Evolutionary conservation across 176 grass and related monocot species (phyloP).

Genomic region (Avena sativa): DNA sequence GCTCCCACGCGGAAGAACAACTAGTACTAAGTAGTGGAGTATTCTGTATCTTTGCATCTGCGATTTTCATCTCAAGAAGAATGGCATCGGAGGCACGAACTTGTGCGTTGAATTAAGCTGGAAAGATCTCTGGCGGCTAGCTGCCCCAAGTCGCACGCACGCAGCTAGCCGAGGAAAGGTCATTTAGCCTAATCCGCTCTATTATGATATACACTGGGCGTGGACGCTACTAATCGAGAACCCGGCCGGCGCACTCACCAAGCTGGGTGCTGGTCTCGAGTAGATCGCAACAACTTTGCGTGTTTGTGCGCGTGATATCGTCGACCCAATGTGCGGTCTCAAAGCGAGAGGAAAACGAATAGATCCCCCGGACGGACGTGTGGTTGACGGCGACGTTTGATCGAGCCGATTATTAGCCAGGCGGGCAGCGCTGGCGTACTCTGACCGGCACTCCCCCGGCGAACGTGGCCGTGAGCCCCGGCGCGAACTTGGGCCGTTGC

Average conservation of each 20-base stretch:
- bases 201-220: not conserved
- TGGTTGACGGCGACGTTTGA: constrained; percentile 21
- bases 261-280: constrained; percentile 27
- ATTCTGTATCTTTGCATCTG: constrained; percentile 31
- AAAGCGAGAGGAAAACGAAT: constrained; percentile 31
- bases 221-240: constrained; percentile 15
- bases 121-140: constrained; percentile 21
- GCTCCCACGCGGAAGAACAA: constrained; percentile 10
- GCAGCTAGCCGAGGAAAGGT: not conserved
- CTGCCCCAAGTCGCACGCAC: not conserved
- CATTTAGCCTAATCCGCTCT: constrained; percentile 32
- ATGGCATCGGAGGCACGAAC: constrained; percentile 13
- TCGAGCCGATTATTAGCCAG: not conserved
- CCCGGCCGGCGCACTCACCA: constrained; percentile 41
- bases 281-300: constrained; percentile 23
- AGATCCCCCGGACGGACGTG: not conserved
- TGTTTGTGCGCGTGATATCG: not conserved
- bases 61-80: not conserved
- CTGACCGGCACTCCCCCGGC: constrained; percentile 73
- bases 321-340: constrained; percentile 12
- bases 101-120: constrained; percentile 30
- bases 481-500: constrained; percentile 60
- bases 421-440: constrained; percentile 44
- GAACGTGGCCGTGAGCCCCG: constrained; percentile 71
- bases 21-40: not conserved